Evolutionary conservation across 257 asterid species (phyloP), one percentile per base, ranked within the genome.

Genomic region (Gynochthodes officinalis): DNA sequence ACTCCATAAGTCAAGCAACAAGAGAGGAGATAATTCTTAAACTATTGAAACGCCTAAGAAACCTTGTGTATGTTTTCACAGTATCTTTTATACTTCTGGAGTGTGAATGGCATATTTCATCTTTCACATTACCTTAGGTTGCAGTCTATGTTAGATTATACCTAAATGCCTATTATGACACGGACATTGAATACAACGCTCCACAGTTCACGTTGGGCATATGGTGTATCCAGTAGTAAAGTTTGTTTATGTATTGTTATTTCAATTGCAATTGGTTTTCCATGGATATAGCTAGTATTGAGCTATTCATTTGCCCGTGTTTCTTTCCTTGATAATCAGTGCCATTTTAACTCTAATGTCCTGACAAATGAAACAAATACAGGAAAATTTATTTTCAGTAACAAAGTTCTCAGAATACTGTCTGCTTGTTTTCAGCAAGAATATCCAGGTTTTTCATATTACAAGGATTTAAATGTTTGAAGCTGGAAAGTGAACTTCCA

Each of bases 31-130:
- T 85, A 75, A 69, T 75, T 74, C 73, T 73, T 68, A 91, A 91
- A 86, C 90, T 91, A 40, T 70, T 85, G 44, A 89, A 85, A 81
- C 95, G 97, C 73, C 79, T 91, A 84, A 86, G 91, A 78, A 91
- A 89, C 81, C 93, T 91, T 28, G 77, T 91, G 97, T 91, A 91
- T 73, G 97, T 82, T 76, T 80, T 60, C 33, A 1, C 14, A 23
- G 62, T 32, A 60, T 27, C 35, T 52, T 68, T 68, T 68, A 54
- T 50, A 49, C 42, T 50, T 52, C 33, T 33, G 60, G 27, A 10
- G 58, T 50, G 30, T 68, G 32, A 37, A 49, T 21, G 23, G 49
- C 15, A 32, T 35, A 28, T n/a, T 39, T n/a, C 27, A 33, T 58
- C 39, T 50, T 18, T 4, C 9, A 28, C 44, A 32, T 23, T 32